Evolutionary conservation across 2,329 filamentous ascomycete species (phyloP).

Genomic region (Alternaria triticina): DNA sequence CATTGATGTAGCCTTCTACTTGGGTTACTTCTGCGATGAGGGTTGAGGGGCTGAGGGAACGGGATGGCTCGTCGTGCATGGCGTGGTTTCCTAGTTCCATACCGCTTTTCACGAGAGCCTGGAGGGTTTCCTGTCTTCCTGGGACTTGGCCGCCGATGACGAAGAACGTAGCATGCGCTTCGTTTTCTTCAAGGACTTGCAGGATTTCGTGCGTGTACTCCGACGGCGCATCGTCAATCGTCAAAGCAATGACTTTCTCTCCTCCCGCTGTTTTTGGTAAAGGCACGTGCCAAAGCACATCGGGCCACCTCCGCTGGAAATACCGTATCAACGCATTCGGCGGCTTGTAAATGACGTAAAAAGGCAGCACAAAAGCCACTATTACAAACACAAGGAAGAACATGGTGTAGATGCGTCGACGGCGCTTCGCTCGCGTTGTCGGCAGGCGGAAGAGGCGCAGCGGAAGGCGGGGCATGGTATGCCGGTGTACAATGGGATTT

Average conservation of each 20-base stretch:
- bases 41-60: constrained; percentile 63
- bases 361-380: constrained; percentile 41
- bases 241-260: constrained; percentile 76
- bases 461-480: constrained; percentile 35
- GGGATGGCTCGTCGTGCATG: constrained; percentile 82
- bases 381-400: constrained; percentile 36
- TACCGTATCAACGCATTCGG: constrained; percentile 73
- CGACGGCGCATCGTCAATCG: constrained; percentile 86
- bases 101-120: constrained; percentile 60
- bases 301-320: constrained; percentile 74
- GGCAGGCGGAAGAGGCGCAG: constrained; percentile 46
- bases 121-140: constrained; percentile 58
- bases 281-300: constrained; percentile 76
- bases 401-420: constrained; percentile 48
- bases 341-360: constrained; percentile 81
- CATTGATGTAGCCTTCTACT: constrained; percentile 67
- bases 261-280: constrained; percentile 41
- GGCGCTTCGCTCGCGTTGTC: constrained; percentile 45
- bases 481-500: background rate
- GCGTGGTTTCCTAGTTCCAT: constrained; percentile 81
- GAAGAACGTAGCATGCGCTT: constrained; percentile 83
- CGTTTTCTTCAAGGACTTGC: constrained; percentile 66
- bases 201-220: constrained; percentile 74
- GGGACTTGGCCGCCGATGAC: constrained; percentile 80
- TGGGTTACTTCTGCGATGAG: constrained; percentile 68